phyloP scores from a whole-genome alignment of 2,329 filamentous ascomycete species.

The Aspergillus brasiliensis region DNA sequence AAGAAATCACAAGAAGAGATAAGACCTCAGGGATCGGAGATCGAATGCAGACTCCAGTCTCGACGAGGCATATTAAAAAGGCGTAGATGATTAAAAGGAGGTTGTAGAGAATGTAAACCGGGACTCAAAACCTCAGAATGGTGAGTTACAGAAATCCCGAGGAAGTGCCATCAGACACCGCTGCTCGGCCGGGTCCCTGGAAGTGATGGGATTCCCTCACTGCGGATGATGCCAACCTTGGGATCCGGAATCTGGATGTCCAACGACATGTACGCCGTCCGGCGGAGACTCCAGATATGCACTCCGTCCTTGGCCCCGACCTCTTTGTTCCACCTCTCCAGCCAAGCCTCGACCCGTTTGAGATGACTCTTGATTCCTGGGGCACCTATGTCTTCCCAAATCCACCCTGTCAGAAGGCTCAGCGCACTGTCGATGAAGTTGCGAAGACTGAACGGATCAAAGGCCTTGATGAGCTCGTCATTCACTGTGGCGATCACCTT shows the following conservation, averaged over 20 bases:
- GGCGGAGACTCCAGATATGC: constrained; percentile 74
- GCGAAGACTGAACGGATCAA: constrained; percentile 73
- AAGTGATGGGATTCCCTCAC: constrained; percentile 35
- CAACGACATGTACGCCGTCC: constrained; percentile 80
- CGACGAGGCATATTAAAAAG: neutral
- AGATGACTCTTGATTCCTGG: constrained; percentile 74
- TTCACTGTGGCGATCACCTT: constrained; percentile 81
- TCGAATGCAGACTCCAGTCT: neutral
- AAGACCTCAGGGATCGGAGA: neutral
- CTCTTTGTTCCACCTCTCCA: constrained; percentile 83
- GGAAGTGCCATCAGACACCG: constrained; percentile 16
- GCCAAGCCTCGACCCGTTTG: constrained; percentile 72
- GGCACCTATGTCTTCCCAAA: constrained; percentile 89
- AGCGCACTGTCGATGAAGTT: constrained; percentile 80
- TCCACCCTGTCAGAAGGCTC: constrained; percentile 83
- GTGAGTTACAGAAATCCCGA: neutral
- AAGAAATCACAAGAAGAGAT: constrained; percentile 2
- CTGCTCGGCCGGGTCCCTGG: constrained; percentile 39
- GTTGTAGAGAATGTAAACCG: constrained; percentile 19
- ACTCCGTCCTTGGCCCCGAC: constrained; percentile 63
- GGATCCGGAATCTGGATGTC: constrained; percentile 56
- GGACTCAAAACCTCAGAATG: neutral
- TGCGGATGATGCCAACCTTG: constrained; percentile 49
- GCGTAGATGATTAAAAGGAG: constrained; percentile 12
- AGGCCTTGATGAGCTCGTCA: constrained; percentile 71